Evolutionary conservation across 345 rosid species (phyloP), one percentile per base, ranked within the genome.

Genomic region (Eucalyptus sp.): DNA sequence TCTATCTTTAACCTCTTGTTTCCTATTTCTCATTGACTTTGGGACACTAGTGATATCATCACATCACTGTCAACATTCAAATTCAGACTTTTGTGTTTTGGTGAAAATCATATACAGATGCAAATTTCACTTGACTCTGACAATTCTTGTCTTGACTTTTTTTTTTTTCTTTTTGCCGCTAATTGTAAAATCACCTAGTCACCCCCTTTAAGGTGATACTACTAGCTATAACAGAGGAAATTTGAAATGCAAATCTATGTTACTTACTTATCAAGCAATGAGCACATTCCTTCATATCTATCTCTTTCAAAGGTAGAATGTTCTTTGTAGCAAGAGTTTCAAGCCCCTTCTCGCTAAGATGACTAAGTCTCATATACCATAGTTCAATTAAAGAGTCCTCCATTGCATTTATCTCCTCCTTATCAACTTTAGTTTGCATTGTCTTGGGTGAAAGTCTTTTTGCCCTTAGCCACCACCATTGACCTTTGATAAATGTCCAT

Each of bases 71-170:
- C 58, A 7, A 52, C 24, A 0, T 18, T 18, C 4, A 17, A 17
- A 52, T 18, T 52, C 10, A 7, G 0, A 52, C 58, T 52, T 52
- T 52, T 18, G 58, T 52, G 58, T 52, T 18, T 52, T 52, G 10
- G 58, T 7, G 24, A 52, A 52, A 52, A 52, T 52, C 0, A 52
- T 52, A 52, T 18, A 52, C 0, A 18, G 0, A 52, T 52, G 24
- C 0, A 52, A 0, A 52, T 52, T 52, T 52, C 58, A 1, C 10
- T 52, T 52, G 10, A 52, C 0, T 52, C 24, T 52, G 1, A 18
- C 10, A 52, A 52, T 52, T 52, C 58, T 18, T 52, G 24, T 52
- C 58, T 52, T 52, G 24, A 52, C 10, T 18, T 14, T 52, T 52
- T 52, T 37, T 37, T 37, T 52, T 52, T 3, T 17, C 17, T 7